Base-by-base conservation (phyloP, 805 yeast species). In the Kazachstania kunashirensis region DNA sequence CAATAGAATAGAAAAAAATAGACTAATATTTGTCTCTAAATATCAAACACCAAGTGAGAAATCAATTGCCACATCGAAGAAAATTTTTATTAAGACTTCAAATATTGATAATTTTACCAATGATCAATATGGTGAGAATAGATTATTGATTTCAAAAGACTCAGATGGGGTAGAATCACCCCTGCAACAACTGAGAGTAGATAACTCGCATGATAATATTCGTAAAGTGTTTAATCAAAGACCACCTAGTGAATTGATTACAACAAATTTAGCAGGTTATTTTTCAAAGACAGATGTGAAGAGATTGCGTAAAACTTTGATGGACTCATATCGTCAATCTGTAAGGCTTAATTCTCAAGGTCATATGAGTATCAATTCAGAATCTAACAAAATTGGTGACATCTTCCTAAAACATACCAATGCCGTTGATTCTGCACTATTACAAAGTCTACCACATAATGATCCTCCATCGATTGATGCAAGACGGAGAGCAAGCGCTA, bases 241-340 rank as follows among this genome's bases (percentile, higher is more conserved):
- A 51, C 98, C 98, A 6, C 88, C 97, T 1, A 79, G 92, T 41
- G 94, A 85, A 53, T 71, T 88, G 48, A 92, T 89, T 42, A 84
- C 96, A 2, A 77, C 88, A 2, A 85, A 89, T 52, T 64, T 89
- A 45, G 79, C 86, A 2, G 95, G 88, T 44, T 89, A 84, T 57
- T 92, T 92, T 67, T 98, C 98, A 0, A 80, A 78, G 27, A 78
- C 94, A 0, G 78, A 75, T 17, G 72, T 76, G 35, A 67, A 71
- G 31, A 79, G 79, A 39, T 68, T 92, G 43, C 81, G 81, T 42
- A 77, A 79, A 39, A 88, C 95, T 2, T 73, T 88, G 31, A 65
- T 94, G 15, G 86, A 84, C 52, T 83, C 96, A 4, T 84, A 84
- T 12, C 65, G 95, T 37, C 72, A 84, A 48, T 83, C 94, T 9